These are phyloP conservation scores for Ceratocystiopsis sp. DNA, from an alignment of 2,329 filamentous ascomycete genomes.

Conservation along the genomic window DNA sequence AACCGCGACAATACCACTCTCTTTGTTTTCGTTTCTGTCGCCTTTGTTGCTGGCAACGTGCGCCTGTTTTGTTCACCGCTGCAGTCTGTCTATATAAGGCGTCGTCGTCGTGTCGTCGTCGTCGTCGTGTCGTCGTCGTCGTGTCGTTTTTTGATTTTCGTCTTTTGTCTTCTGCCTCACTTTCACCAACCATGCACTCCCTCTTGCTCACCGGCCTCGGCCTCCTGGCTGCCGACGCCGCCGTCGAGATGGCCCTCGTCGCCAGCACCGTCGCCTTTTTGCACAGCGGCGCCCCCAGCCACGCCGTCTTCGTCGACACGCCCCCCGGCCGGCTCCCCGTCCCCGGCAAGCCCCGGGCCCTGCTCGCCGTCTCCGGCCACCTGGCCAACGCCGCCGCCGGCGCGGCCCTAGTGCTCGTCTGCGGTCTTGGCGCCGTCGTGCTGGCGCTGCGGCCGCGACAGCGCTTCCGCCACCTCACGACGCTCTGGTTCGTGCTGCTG, in stretches of 20 bases:
- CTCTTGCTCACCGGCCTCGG: constrained; percentile 11
- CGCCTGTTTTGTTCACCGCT: too few relatives aligned
- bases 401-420: constrained; percentile 19
- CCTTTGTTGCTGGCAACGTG: too few relatives aligned
- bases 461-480: neutral
- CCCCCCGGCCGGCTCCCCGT: constrained; percentile 12
- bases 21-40: too few relatives aligned
- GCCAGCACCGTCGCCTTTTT: constrained; percentile 22
- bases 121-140: too few relatives aligned
- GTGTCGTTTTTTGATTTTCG: too few relatives aligned
- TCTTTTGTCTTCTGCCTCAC: too few relatives aligned
- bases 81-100: too few relatives aligned
- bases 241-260: constrained; percentile 22
- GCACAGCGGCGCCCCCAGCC: constrained; percentile 13
- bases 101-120: too few relatives aligned
- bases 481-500: constrained; percentile 16
- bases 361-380: constrained; percentile 23
- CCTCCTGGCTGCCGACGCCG: constrained; percentile 19
- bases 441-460: constrained; percentile 9
- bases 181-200: constrained; percentile 2
- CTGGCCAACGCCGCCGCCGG: constrained; percentile 24
- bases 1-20: too few relatives aligned
- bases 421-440: constrained; percentile 16
- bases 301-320: constrained; percentile 13
- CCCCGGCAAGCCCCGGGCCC: constrained; percentile 14